phyloP scores from a whole-genome alignment of 495 filamentous ascomycete species.

The Collariella sp. region DNA sequence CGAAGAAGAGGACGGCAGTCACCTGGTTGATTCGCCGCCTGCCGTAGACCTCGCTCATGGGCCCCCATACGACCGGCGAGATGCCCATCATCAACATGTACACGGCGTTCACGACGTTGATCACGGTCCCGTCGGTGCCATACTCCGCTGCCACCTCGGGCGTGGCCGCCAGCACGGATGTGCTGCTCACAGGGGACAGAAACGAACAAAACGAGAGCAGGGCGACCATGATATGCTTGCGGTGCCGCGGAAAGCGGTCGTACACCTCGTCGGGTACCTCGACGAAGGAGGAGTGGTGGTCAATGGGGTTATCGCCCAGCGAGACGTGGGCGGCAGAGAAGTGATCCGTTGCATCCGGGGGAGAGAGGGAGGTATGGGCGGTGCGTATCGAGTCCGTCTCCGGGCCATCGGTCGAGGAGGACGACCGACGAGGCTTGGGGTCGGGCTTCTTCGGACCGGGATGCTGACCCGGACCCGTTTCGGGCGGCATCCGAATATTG shows the following conservation, averaged over 20 bases:
- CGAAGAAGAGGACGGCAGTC: slow-evolving; percentile 51
- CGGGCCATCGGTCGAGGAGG: too few species aligned
- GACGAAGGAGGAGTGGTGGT: background rate
- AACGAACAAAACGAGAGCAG: slow-evolving; percentile 60
- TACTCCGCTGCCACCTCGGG: slow-evolving; percentile 59
- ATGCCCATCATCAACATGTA: slow-evolving; percentile 66
- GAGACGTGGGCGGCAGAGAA: slow-evolving; percentile 32
- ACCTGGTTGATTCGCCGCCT: slow-evolving; percentile 50
- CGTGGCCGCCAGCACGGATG: slow-evolving; percentile 58
- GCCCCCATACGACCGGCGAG: slow-evolving; percentile 57
- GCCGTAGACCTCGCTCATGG: slow-evolving; percentile 59
- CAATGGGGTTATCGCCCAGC: slow-evolving; percentile 20
- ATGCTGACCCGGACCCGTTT: too few species aligned
- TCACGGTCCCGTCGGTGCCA: slow-evolving; percentile 51
- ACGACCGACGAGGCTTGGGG: too few species aligned
- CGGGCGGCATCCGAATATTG: too few species aligned
- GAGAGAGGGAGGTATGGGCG: too few species aligned
- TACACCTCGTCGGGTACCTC: slow-evolving; percentile 38
- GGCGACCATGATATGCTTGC: slow-evolving; percentile 54
- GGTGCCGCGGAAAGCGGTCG: slow-evolving; percentile 44
- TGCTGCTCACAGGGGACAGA: slow-evolving; percentile 59
- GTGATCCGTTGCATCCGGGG: slow-evolving; percentile 14
- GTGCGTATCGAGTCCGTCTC: too few species aligned
- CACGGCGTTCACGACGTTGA: slow-evolving; percentile 61
- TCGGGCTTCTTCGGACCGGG: too few species aligned